Conservation (phyloP, 2,329 filamentous ascomycete species). For the Salinomyces thailandicus region DNA sequence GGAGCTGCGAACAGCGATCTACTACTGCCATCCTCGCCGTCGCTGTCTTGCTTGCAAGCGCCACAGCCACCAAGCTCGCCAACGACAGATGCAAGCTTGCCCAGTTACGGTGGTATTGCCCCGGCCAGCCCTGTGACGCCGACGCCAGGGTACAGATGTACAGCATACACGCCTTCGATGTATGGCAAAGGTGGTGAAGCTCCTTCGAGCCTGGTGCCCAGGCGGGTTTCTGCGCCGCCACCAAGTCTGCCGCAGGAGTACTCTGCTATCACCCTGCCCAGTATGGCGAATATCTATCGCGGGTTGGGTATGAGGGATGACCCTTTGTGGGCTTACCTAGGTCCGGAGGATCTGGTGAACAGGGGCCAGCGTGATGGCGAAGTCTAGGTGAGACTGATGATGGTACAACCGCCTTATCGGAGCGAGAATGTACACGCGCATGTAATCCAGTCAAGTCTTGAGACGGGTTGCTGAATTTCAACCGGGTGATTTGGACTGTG, state of each 20-base stretch:
- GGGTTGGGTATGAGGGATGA: conserved; percentile 4
- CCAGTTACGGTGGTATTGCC: background rate
- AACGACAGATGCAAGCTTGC: background rate
- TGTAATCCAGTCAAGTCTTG: too few species aligned
- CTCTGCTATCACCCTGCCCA: conserved; percentile 8
- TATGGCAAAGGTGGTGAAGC: conserved; percentile 5
- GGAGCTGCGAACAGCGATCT: too few species aligned
- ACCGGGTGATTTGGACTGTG: too few species aligned
- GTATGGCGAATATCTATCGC: conserved; percentile 9
- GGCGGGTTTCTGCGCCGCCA: conserved; percentile 3
- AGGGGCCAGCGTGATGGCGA: conserved; percentile 9
- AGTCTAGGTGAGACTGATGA: background rate
- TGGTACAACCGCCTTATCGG: too few species aligned
- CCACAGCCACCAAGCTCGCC: background rate
- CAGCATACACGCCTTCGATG: conserved; percentile 10
- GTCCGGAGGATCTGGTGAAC: conserved; percentile 8
- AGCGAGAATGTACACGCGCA: too few species aligned
- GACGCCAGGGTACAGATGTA: background rate
- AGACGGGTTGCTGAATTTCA: too few species aligned
- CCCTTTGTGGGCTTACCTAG: conserved; percentile 8
- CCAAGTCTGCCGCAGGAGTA: conserved; percentile 11
- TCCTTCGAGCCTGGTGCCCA: conserved; percentile 7
- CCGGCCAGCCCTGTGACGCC: conserved; percentile 6
- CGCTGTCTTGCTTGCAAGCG: background rate
- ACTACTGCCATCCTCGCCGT: background rate